Percentiles rank a stretch among this genome's conserved stretches.
Conservation (phyloP, 78 protist species). For the Dictyostelium capitatum region DNA sequence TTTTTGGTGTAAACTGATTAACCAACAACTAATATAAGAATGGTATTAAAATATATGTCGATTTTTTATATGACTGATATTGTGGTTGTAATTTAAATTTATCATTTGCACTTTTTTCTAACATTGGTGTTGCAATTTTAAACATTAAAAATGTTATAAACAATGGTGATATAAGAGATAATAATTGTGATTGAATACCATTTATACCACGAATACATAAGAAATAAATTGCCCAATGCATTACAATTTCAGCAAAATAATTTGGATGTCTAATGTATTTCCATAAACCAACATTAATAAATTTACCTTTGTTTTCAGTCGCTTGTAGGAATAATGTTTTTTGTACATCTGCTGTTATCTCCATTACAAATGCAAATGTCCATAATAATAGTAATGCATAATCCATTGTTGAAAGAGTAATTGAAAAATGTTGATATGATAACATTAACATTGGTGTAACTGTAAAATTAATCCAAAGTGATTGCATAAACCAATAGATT, state of each 20-base stretch:
- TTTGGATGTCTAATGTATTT: constrained; percentile 56
- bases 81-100: not conserved
- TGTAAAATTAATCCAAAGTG: not conserved
- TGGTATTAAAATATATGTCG: constrained; percentile 36
- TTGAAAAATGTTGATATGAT: not conserved
- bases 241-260: constrained; percentile 34
- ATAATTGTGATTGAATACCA: not conserved
- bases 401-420: not conserved
- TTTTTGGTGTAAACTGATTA: too few relatives aligned
- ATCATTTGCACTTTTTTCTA: constrained; percentile 19
- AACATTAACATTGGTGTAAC: not conserved
- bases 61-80: constrained; percentile 12
- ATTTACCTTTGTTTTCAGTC: constrained; percentile 20
- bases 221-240: constrained; percentile 13
- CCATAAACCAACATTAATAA: constrained; percentile 40
- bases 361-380: not conserved
- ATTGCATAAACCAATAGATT: constrained; percentile 54
- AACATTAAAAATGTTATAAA: constrained; percentile 22
- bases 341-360: constrained; percentile 34
- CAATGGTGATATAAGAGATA: not conserved
- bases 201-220: not conserved
- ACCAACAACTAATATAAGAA: too few relatives aligned
- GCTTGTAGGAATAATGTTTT: not conserved
- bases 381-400: not conserved
- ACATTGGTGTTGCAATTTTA: constrained; percentile 51